Conservation (phyloP, 345 rosid species). For the Citrus sinensis region DVS_A1.0 CM039163.1:46012001-46012500, state of each 20-base stretch:
- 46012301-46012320: conserved; percentile 13
- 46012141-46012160: conserved; percentile 92
- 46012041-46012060: background rate
- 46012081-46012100: background rate
- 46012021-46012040: background rate
- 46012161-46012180: conserved; percentile 53
- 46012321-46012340: background rate
- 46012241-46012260: conserved; percentile 63
- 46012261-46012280: conserved; percentile 74
- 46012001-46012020: background rate
- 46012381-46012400: conserved; percentile 90
- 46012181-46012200: conserved; percentile 75
- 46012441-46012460: conserved; percentile 24
- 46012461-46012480: conserved; percentile 47
- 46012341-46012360: background rate
- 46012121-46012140: conserved; percentile 32
- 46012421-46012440: conserved; percentile 48
- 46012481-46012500: conserved; percentile 64
- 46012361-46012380: conserved; percentile 31
- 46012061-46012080: background rate
- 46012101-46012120: background rate
- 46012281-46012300: conserved; percentile 95
- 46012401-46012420: conserved; percentile 80
- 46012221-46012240: conserved; percentile 91
- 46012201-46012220: conserved; percentile 70